Evolutionary conservation across 192 early-diverging fungal species (phyloP), one percentile per base, ranked within the genome.

Genomic region (Coemansia umbellata): DNA sequence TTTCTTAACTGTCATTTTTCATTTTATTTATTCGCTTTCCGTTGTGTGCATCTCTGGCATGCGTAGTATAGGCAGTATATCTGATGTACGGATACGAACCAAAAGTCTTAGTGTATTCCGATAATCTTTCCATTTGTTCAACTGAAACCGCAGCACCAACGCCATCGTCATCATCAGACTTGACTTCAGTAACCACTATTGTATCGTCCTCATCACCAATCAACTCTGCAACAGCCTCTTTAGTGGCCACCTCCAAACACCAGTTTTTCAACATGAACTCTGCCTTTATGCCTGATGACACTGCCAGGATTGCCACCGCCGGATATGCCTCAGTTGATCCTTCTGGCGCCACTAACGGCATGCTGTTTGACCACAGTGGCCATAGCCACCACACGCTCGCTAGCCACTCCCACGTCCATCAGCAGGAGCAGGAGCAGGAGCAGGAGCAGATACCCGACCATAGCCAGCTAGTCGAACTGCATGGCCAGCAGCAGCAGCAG

Each of bases 251-350:
- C 23, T n/a, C 39, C 37, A 22, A 41, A 21, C 63, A 66, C 24
- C 47, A 51, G 31, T 41, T 59, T 17, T 66, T 75, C n/a, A 75
- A 68, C 45, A 75, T 75, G 72, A 67, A 75, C 57, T 55, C 72
- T 45, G 59, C 72, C 27, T 75, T 75, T 33, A 57, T 68, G 21
- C 37, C 72, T 8, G 72, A 75, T 9, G 72, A 75, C 57, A 37
- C 72, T 1, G 23, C 64, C 26, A 51, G 59, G 32, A 44, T 63
- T 30, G 51, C 45, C 9, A 31, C 52, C 21, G 37, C 61, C 26
- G 58, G 53, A 32, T 65, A 66, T 39, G 50, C 50, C 26, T 36
- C 69, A 11, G 53, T 61, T n/a, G 69, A 73, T 55, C 48, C 62
- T 9, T 31, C 44, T 31, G 31, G 17, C 36, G 36, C 28, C 11